Evolutionary conservation across 345 rosid species (phyloP), one percentile per base, ranked within the genome.

Genomic region (Microthlaspi erraticum): DNA sequence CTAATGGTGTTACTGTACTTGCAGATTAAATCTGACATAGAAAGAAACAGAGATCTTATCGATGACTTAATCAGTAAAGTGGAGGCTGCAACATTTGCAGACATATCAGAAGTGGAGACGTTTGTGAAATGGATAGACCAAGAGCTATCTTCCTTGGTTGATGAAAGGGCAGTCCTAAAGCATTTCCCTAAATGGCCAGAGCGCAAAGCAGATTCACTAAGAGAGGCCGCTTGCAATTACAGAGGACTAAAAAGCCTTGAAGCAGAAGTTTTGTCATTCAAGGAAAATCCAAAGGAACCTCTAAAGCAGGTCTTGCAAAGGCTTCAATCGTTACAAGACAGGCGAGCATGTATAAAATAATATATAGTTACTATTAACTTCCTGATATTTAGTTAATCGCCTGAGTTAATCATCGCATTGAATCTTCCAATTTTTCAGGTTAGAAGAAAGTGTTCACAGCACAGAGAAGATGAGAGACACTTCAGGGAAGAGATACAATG

Each of bases 91-190:
- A 73, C 81, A 13, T 89, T 84, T 68, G 74, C 62, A 46, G 86
- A 88, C 14, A 85, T 94, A 61, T 60, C 89, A 4, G 93, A 88
- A 10, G 95, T 91, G 66, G 96, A 89, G 73, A 56, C 77, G 17
- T 94, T 91, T 65, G 82, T 91, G 51, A 86, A 87, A 72, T 89
- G 95, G 97, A 83, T 94, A 42, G 99, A 94, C 51, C 62, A 80
- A 37, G 91, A 91, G 73, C 76, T 94, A 34, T 86, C 95, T 17
- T 84, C 90, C 16, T 72, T 94, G 53, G 92, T 91, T 2, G 99
- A 94, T 51, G 99, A 94, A 81, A 86, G 99, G 68, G 99, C 99
- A 23, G 99, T 94, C 60, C 56, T 94, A 80, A 94, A 94, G 83
- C 91, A 94, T 78, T 91, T 94, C 77, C 83, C 90, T 16, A 80